A percentile compares a stretch with the other conserved stretches of the same genome.
Evolutionary conservation across 345 rosid genomes (phyloP).

Genomic region (Acer saccharum): DNA sequence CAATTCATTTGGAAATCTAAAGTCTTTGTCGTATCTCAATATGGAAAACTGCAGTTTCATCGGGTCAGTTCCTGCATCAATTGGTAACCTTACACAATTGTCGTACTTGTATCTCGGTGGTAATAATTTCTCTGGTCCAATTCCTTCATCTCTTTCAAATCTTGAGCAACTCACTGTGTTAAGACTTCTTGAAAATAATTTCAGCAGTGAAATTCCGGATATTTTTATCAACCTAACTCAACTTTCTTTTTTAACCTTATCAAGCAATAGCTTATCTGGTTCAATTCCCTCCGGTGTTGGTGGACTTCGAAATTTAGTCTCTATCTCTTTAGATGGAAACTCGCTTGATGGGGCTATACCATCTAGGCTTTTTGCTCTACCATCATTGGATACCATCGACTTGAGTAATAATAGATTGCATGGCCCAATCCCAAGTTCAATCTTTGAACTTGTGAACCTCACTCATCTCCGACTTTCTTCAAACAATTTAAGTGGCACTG

Average conservation of each 20-base stretch:
- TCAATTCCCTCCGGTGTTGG: neutral
- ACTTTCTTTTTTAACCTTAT: neutral
- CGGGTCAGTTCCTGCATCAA: neutral
- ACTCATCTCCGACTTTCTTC: neutral
- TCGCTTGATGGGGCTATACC: slow-evolving; percentile 23
- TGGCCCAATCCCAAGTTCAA: slow-evolving; percentile 25
- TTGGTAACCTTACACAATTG: slow-evolving; percentile 12
- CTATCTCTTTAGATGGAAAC: neutral
- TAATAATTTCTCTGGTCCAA: slow-evolving; percentile 19
- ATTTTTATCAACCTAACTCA: neutral
- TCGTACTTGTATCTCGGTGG: neutral
- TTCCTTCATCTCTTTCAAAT: slow-evolving; percentile 21
- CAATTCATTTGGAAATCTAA: neutral
- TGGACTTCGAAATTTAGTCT: neutral
- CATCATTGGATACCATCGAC: neutral
- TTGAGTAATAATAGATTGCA: slow-evolving; percentile 13
- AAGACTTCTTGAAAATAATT: neutral
- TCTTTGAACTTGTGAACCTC: neutral
- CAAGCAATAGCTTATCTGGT: neutral
- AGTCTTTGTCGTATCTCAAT: neutral
- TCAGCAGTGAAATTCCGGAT: slow-evolving; percentile 28
- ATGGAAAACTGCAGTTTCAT: neutral
- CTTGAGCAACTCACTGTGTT: neutral
- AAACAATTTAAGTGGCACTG: slow-evolving; percentile 23
- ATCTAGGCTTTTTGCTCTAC: slow-evolving; percentile 16